Base-by-base conservation (phyloP, 2,329 filamentous ascomycete species). In the Cordyceps fumosorosea region DNA sequence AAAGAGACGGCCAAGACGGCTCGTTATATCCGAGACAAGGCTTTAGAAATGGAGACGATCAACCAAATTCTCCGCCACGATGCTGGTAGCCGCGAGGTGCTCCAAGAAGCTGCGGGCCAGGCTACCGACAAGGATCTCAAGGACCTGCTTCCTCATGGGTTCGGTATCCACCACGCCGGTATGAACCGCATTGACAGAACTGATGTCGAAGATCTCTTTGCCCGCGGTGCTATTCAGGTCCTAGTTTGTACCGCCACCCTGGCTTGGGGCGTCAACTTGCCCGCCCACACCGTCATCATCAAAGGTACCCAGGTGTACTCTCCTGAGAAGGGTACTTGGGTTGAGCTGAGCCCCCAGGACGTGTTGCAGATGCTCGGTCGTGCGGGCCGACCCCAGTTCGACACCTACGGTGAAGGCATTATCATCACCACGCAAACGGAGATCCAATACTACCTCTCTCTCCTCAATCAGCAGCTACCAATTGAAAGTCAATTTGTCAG, bases 1-100 rank as follows among this genome's bases (percentile, higher is more conserved):
- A 99, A 99, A 72, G 96, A 99, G 75, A 99, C 96, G 0, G 92
- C 93, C 10, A 99, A 99, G 78, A 99, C 96, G 3, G 95, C 93
- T 26, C 91, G 90, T 71, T 96, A 96, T 72, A 93, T 99, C 70
- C 86, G 93, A 65, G 96, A 99, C 78, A 97, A 97, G 76, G 93
- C 95, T 3, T 78, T 99, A n/a, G 95, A 99, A 74, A 83, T 91
- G 80, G 96, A 98, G 70, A 97, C 95, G 0, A 98, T 99, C 69
- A 92, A 93, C 63, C 91, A 98, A 75, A 96, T 99, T 64, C 80
- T 99, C 65, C 89, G 91, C 67, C 93, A 91, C 67, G 95, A 99
- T 76, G 92, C 93, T 60, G 93, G 92, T 51, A 96, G 89, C 67
- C 85, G 92, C 66, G 93, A 96, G 71, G 91, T 96, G 62, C 76